Base-by-base conservation (phyloP, 768 basidiomycete genomes). In the Hemileccinum rubropunctum region DNA sequence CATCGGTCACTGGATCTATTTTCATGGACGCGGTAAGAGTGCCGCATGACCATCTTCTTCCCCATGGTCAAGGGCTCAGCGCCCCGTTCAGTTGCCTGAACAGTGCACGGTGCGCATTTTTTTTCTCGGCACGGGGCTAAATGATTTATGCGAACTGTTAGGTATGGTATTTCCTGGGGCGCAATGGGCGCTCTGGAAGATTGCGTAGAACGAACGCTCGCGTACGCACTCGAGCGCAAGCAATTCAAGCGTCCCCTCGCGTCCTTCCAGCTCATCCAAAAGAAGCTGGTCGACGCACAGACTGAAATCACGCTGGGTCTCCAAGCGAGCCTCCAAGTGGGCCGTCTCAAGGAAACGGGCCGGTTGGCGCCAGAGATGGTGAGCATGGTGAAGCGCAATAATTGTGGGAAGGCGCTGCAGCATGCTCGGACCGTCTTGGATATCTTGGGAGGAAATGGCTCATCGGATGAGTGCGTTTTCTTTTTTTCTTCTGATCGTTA, bases 201-300 rank as follows among this genome's bases (percentile, higher is more conserved):
- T 59, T 97, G 92, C 62, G 77, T 98, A 36, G 65, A 76, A 30
- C 81, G 81, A 35, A 81, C 94, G 1, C 81, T 89, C 18, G 76
- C 77, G 11, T 98, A 98, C 64, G 88, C 92, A 10, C 79, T 97
- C 30, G 91, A 97, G 63, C 80, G 95, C 14, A 80, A 85, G 41
- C 95, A 98, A 69, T 98, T 98, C 73, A 76, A 82, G 20, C 83
- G 87, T 33, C 93, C 94, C 0, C 75, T 98, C 3, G 95, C 91
- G 2, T 88, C 88, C 6, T 98, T 95, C 82, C 95, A 98, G 69
- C 84, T 98, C n/a, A 78, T 98, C 15, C 95, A 98, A 68, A 95
- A 95, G 81, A 98, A 98, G 70, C 78, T 98, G 14, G 93, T 88
- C 3, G 94, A 98, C 57, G 94, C 95, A 12, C 87, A 93, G 56